A percentile compares a stretch with the other conserved stretches of the same genome.
phyloP scores from a whole-genome alignment of 768 basidiomycete species.

The Tephrocybe sp. region DNA sequence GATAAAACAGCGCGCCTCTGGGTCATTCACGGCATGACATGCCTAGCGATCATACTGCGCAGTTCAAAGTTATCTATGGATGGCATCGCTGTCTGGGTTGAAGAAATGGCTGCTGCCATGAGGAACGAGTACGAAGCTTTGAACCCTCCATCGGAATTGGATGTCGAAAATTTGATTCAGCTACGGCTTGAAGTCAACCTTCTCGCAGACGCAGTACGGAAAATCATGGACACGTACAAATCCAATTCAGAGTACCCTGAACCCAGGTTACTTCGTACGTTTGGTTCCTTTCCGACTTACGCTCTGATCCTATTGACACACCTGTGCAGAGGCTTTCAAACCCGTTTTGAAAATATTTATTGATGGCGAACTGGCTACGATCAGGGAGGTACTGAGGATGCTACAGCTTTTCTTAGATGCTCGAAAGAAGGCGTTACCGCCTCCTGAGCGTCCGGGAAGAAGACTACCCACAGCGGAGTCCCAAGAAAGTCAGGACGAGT shows the following conservation, averaged over 20 bases:
- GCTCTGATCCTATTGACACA: not conserved
- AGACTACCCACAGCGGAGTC: slow-evolving; percentile 32
- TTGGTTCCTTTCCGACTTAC: not conserved
- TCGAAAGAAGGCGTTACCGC: slow-evolving; percentile 46
- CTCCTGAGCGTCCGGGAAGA: slow-evolving; percentile 31
- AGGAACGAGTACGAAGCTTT: slow-evolving; percentile 48
- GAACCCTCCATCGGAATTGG: not conserved
- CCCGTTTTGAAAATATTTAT: slow-evolving; percentile 39
- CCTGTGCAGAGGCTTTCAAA: slow-evolving; percentile 51
- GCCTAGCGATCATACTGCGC: slow-evolving; percentile 60
- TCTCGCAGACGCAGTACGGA: slow-evolving; percentile 22
- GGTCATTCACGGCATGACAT: slow-evolving; percentile 73
- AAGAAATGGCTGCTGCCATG: slow-evolving; percentile 54
- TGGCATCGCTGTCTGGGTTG: slow-evolving; percentile 61
- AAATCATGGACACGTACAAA: slow-evolving; percentile 6
- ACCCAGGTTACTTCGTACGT: slow-evolving; percentile 38
- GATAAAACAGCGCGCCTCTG: slow-evolving; percentile 63
- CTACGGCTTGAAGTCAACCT: slow-evolving; percentile 12
- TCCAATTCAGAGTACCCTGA: slow-evolving; percentile 52
- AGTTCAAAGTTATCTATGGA: slow-evolving; percentile 48
- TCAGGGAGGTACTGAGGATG: slow-evolving; percentile 53
- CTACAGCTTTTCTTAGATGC: slow-evolving; percentile 61
- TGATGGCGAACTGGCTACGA: slow-evolving; percentile 35
- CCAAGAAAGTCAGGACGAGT: slow-evolving; percentile 81
- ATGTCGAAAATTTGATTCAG: not conserved